Conservation (phyloP, 2,329 filamentous ascomycete genomes). For the Colletotrichum chlorophyti region DNA sequence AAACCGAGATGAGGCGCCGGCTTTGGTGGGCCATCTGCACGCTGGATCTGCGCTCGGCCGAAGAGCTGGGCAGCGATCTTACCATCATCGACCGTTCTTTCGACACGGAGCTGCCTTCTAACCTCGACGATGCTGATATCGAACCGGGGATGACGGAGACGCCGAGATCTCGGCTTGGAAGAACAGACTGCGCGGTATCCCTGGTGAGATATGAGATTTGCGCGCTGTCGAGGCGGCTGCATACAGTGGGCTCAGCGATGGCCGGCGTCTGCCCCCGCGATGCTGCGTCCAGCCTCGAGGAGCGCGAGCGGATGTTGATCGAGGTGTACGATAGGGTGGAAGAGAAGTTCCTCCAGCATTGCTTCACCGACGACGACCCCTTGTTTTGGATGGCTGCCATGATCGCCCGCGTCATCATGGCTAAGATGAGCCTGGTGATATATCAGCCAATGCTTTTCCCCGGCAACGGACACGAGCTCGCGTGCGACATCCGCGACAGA, state of each 20-base stretch:
- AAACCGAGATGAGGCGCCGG: slow-evolving; percentile 65
- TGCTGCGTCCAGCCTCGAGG: slow-evolving; percentile 38
- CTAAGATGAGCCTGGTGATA: slow-evolving; percentile 79
- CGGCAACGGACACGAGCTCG: slow-evolving; percentile 61
- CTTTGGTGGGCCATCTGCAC: slow-evolving; percentile 68
- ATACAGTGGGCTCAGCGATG: slow-evolving; percentile 41
- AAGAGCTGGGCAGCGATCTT: slow-evolving; percentile 58
- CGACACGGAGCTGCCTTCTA: slow-evolving; percentile 56
- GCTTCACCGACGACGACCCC: slow-evolving; percentile 51
- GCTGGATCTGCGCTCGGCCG: slow-evolving; percentile 61
- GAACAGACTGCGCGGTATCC: slow-evolving; percentile 58
- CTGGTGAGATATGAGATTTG: slow-evolving; percentile 61
- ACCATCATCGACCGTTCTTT: slow-evolving; percentile 48
- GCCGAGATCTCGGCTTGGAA: slow-evolving; percentile 55
- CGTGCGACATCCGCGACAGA: slow-evolving; percentile 69
- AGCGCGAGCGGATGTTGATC: slow-evolving; percentile 54
- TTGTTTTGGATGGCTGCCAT: slow-evolving; percentile 75
- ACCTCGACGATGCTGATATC: slow-evolving; percentile 58
- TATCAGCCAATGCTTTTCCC: slow-evolving; percentile 76
- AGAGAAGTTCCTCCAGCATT: slow-evolving; percentile 58
- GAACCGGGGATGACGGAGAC: slow-evolving; percentile 52
- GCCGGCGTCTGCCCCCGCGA: slow-evolving; percentile 38
- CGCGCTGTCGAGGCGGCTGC: slow-evolving; percentile 43
- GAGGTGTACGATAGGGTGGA: slow-evolving; percentile 61
- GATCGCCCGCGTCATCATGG: slow-evolving; percentile 73